A percentile compares a stretch with the other conserved stretches of the same genome.
phyloP scores from a whole-genome alignment of 23 red algal species.

The Agarophyton chilense region DNA sequence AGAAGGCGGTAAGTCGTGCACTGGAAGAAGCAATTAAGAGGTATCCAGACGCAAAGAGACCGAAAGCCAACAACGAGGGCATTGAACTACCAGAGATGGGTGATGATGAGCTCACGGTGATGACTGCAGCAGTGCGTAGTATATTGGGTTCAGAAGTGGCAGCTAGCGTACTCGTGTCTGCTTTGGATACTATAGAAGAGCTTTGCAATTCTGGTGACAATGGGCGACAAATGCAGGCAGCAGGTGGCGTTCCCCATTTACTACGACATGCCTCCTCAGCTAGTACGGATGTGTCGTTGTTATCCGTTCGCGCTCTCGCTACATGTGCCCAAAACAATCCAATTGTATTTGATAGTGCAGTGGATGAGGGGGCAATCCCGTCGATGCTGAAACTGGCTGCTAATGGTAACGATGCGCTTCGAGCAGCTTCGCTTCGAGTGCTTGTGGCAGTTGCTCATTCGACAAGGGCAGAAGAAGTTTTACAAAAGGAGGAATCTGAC shows the following conservation, averaged over 20 bases:
- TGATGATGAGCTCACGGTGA: conserved; percentile 41
- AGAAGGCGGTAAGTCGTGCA: not conserved
- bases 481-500: conserved; percentile 11
- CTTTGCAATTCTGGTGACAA: conserved; percentile 60
- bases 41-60: not conserved
- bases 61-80: not conserved
- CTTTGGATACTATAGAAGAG: conserved; percentile 35
- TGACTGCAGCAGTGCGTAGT: not conserved
- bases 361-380: conserved; percentile 29
- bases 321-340: conserved; percentile 70
- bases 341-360: conserved; percentile 33
- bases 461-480: not conserved
- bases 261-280: conserved; percentile 18
- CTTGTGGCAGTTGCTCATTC: conserved; percentile 36
- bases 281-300: not conserved
- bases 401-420: conserved; percentile 26
- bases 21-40: conserved; percentile 23
- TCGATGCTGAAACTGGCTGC: conserved; percentile 14
- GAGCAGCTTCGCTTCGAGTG: conserved; percentile 46
- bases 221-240: conserved; percentile 42
- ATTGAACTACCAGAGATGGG: not conserved
- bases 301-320: conserved; percentile 25
- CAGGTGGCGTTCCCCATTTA: conserved; percentile 35
- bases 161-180: not conserved
- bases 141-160: not conserved